A percentile compares a stretch with the other conserved stretches of the same genome.
phyloP scores from a whole-genome alignment of 805 yeast genomes.

The Metschnikowia chrysomelidarum region DNA sequence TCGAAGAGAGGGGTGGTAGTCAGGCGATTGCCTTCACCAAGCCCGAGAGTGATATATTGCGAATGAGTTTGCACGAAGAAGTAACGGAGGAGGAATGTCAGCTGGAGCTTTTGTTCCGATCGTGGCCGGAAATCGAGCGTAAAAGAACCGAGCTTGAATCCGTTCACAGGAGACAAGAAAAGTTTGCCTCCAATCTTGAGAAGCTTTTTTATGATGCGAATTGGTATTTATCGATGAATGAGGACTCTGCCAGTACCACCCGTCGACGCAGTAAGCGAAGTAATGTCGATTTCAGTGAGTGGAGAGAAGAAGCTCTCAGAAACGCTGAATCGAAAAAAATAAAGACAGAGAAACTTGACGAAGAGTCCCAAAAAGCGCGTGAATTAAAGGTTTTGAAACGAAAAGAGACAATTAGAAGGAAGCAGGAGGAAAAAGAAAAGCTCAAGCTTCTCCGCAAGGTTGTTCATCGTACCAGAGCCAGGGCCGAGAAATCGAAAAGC shows the following conservation, averaged over 20 bases:
- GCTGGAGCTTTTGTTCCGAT: slow-evolving; percentile 26
- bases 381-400: slow-evolving; percentile 7
- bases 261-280: slow-evolving; percentile 17
- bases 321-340: slow-evolving; percentile 6
- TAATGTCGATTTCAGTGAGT: slow-evolving; percentile 18
- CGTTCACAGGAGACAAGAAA: slow-evolving; percentile 27
- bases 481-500: slow-evolving; percentile 1
- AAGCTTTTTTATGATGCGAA: slow-evolving; percentile 38
- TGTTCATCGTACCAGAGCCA: slow-evolving; percentile 6
- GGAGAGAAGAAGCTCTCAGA: slow-evolving; percentile 12
- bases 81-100: slow-evolving; percentile 15
- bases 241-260: slow-evolving; percentile 14
- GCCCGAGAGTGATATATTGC: slow-evolving; percentile 25
- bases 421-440: slow-evolving; percentile 8
- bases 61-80: slow-evolving; percentile 16
- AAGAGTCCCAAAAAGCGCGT: slow-evolving; percentile 5
- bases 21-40: slow-evolving; percentile 21
- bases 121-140: slow-evolving; percentile 20
- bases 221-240: slow-evolving; percentile 32
- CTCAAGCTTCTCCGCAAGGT: slow-evolving; percentile 1
- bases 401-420: slow-evolving; percentile 7
- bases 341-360: slow-evolving; percentile 1
- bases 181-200: slow-evolving; percentile 29
- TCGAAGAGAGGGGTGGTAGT: slow-evolving; percentile 16
- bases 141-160: slow-evolving; percentile 24